Base-by-base conservation (phyloP, 768 basidiomycete species). In the Lactarius akahatsu region DNA sequence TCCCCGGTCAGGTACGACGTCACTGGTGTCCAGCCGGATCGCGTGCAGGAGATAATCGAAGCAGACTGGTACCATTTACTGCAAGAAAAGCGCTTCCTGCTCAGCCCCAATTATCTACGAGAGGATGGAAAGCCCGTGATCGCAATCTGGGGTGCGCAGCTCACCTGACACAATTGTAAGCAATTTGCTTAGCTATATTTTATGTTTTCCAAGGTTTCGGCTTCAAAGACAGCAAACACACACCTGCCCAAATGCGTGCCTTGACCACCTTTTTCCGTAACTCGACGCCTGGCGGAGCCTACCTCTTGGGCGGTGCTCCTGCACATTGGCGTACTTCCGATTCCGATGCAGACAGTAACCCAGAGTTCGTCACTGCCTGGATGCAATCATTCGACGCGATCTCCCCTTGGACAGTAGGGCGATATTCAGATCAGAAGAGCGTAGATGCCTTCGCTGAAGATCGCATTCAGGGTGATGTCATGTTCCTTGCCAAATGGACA, bases 381-480 rank as follows among this genome's bases (percentile, higher is more conserved):
- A 77, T 91, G 11, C 85, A 86, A n/a, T 85, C 85, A 28, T 90
- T 92, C 66, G 90, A 92, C 67, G 88, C 89, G 4, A 83, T 92
- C 63, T 89, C 86, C 26, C 92, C 92, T 8, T 94, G 92, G 92
- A 91, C 88, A 7, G 81, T 94, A 11, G 92, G 92, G 4, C 79
- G 90, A 40, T 92, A 85, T 73, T 77, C 77, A 23, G 82, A 80
- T 66, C 82, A 85, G 66, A 79, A 80, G 52, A 85, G 85, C 16
- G 89, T 86, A 1, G 89, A 91, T 61, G 66, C 74, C 7, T 92
- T 87, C 74, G 84, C 85, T 9, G 80, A 84, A 70, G 80, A 80
- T 11, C 86, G 82, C 57, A 85, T 91, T 75, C 85, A 83, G 60
- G 82, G 77, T 0, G 92, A 94, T 74, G 76, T 85, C 2, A 85